A percentile compares a stretch with the other conserved stretches of the same genome.
Evolutionary conservation across 352 stramenopile genomes (phyloP).

Genomic region (Albugo candida): DNA sequence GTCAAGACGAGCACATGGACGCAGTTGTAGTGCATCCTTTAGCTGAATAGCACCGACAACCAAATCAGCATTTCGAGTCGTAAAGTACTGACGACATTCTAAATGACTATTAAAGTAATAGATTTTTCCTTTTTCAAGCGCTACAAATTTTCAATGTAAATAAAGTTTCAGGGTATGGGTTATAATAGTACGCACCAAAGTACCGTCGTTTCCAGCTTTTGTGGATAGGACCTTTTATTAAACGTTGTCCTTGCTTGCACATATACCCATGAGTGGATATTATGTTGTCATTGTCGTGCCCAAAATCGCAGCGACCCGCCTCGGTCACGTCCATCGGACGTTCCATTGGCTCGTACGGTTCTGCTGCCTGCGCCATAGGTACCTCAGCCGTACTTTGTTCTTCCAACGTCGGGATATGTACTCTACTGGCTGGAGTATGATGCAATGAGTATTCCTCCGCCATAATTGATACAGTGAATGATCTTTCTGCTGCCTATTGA

Average conservation of each 20-base stretch:
- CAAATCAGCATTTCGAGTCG: constrained; percentile 10
- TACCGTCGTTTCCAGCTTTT: constrained; percentile 12
- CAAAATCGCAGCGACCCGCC: background rate
- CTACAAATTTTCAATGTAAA: background rate
- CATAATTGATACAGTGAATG: too few relatives aligned
- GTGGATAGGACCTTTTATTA: constrained; percentile 11
- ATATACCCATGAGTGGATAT: constrained; percentile 12
- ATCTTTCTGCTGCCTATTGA: too few relatives aligned
- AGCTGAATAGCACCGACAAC: constrained; percentile 10
- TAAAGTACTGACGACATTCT: constrained; percentile 13
- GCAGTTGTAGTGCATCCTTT: constrained; percentile 10
- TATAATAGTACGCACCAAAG: constrained; percentile 1
- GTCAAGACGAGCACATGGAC: constrained; percentile 10
- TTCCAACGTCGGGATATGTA: too few relatives aligned
- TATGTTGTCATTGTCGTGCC: constrained; percentile 1
- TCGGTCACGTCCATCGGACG: too few relatives aligned
- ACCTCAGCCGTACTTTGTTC: too few relatives aligned
- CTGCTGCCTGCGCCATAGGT: too few relatives aligned
- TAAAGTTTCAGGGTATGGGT: too few relatives aligned
- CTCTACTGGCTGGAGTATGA: too few relatives aligned
- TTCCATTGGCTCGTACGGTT: too few relatives aligned
- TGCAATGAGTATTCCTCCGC: too few relatives aligned
- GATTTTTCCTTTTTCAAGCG: constrained; percentile 11
- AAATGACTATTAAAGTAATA: constrained; percentile 13
- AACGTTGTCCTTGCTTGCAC: constrained; percentile 12